Conservation (phyloP, 352 stramenopile genomes). For the Pythium phragmitis region DNA sequence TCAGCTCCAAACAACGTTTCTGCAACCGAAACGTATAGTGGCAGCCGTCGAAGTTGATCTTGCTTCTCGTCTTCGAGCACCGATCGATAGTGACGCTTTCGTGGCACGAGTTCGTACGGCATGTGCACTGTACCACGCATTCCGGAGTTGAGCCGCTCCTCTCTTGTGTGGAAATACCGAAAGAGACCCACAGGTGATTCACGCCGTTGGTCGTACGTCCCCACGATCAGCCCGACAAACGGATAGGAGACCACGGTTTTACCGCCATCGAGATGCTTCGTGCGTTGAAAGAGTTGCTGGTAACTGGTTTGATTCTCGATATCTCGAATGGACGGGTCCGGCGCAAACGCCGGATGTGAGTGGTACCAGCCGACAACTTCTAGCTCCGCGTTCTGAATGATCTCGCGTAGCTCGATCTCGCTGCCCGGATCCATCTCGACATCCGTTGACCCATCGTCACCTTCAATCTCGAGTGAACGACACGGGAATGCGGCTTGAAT, state of each 20-base stretch:
- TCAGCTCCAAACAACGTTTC: constrained; percentile 13
- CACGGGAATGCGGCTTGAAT: constrained; percentile 94
- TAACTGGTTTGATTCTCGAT: constrained; percentile 95
- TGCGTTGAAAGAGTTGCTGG: constrained; percentile 87
- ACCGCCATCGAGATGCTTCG: constrained; percentile 13
- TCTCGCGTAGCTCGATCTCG: constrained; percentile 90
- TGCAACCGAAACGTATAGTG: constrained; percentile 49
- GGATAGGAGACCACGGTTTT: constrained; percentile 56
- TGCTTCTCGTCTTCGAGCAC: constrained; percentile 51
- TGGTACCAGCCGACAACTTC: constrained; percentile 96
- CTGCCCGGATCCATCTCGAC: constrained; percentile 94
- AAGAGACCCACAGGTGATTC: constrained; percentile 76
- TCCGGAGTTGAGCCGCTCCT: constrained; percentile 64
- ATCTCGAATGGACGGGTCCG: constrained; percentile 91
- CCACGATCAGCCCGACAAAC: constrained; percentile 94
- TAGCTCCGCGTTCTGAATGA: constrained; percentile 87
- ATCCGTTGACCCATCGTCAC: constrained; percentile 91
- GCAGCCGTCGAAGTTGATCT: constrained; percentile 25
- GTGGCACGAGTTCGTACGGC: constrained; percentile 69
- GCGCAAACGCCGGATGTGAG: constrained; percentile 92
- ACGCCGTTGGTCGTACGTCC: constrained; percentile 89
- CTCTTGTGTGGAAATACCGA: constrained; percentile 78
- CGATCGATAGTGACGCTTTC: constrained; percentile 43
- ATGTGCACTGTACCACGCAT: constrained; percentile 53
- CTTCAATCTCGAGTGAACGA: constrained; percentile 84